A percentile compares a stretch with the other conserved stretches of the same genome.
Conservation (phyloP, 257 asterid species). For the Gentiana dahurica region DNA sequence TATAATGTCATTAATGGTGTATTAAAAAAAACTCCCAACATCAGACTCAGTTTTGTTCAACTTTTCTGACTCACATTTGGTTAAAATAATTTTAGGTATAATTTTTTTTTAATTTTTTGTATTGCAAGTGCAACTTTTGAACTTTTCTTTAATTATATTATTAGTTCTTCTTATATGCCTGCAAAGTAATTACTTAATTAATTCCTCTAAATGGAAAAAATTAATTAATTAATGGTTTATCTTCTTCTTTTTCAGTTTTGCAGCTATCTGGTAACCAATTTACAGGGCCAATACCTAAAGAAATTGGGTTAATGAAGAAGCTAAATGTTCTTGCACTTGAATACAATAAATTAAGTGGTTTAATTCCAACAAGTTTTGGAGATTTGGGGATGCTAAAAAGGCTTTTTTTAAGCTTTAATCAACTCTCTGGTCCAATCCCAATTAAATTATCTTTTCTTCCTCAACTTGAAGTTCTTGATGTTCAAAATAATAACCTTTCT, state of each 20-base stretch:
- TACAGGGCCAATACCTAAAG: slow-evolving; percentile 58
- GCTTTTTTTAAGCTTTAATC: slow-evolving; percentile 51
- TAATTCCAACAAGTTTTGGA: slow-evolving; percentile 56
- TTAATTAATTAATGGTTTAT: not conserved
- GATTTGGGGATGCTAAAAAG: slow-evolving; percentile 31
- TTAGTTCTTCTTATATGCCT: too few species aligned
- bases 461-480: slow-evolving; percentile 51
- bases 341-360: slow-evolving; percentile 41
- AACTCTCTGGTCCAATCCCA: slow-evolving; percentile 69
- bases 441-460: slow-evolving; percentile 31
- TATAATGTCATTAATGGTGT: too few species aligned
- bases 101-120: too few species aligned
- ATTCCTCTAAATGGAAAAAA: not conserved
- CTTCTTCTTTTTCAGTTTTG: slow-evolving; percentile 42
- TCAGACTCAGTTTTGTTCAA: too few species aligned
- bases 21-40: too few species aligned
- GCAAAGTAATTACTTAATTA: too few species aligned
- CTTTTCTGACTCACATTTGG: too few species aligned
- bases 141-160: too few species aligned
- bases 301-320: slow-evolving; percentile 43
- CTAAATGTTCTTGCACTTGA: slow-evolving; percentile 44
- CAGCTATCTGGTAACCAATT: slow-evolving; percentile 61
- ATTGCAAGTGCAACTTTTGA: too few species aligned
- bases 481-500: slow-evolving; percentile 59
- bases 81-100: too few species aligned